Percentiles rank a stretch among this genome's conserved stretches.
Conservation (phyloP, 1,139 yeast genomes). For the Kodamaea suecica region DNA sequence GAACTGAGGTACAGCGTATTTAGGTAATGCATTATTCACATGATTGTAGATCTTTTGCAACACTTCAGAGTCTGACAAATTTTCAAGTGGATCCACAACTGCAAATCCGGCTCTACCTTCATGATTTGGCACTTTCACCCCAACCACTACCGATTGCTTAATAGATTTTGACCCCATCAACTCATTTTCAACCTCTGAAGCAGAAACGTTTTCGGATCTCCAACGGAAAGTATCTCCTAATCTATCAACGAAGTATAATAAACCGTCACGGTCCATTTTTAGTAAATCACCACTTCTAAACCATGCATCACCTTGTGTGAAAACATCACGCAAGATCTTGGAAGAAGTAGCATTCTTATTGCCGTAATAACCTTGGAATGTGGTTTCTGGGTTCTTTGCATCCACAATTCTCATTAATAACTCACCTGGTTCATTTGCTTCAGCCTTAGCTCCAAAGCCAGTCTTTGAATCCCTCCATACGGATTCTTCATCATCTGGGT, state of each 20-base stretch:
- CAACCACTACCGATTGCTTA: conserved; percentile 80
- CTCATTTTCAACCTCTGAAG: conserved; percentile 87
- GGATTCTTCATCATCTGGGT: conserved; percentile 73
- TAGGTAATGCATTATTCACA: conserved; percentile 58
- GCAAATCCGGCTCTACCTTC: conserved; percentile 97
- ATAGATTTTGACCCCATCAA: conserved; percentile 54
- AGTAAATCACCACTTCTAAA: conserved; percentile 86
- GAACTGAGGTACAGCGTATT: conserved; percentile 84
- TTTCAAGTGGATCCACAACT: conserved; percentile 56
- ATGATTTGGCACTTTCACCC: conserved; percentile 79
- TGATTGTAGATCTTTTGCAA: conserved; percentile 32
- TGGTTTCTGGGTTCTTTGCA: conserved; percentile 59
- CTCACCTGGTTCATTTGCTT: conserved; percentile 75
- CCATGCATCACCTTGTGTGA: conserved; percentile 87
- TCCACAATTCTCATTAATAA: conserved; percentile 70
- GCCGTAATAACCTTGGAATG: conserved; percentile 89
- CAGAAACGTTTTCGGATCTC: conserved; percentile 95
- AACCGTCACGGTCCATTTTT: conserved; percentile 62
- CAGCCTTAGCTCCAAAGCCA: conserved; percentile 50
- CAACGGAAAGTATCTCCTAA: conserved; percentile 96
- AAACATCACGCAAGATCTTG: conserved; percentile 70
- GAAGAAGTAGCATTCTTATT: conserved; percentile 76
- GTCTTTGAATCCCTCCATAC: conserved; percentile 68
- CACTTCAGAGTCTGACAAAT: conserved; percentile 24
- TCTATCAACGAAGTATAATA: conserved; percentile 84